A percentile compares a stretch with the other conserved stretches of the same genome.
phyloP scores from a whole-genome alignment of 176 grass and related monocot genomes.

The Phyllostachys edulis region DNA sequence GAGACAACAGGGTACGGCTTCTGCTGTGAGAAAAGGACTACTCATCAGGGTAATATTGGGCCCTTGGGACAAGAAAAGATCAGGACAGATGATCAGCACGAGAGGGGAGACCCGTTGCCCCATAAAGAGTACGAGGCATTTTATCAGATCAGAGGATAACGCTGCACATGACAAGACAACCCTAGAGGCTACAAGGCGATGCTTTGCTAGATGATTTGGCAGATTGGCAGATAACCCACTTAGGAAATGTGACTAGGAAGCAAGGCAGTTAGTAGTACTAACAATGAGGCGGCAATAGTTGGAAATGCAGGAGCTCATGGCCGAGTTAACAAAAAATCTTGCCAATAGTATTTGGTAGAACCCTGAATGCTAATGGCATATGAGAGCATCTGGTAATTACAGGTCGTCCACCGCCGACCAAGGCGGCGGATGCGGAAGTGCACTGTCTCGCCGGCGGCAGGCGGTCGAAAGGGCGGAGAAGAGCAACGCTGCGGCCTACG shows the following conservation, averaged over 20 bases:
- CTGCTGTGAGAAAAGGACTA: conserved; percentile 40
- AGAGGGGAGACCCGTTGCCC: neutral
- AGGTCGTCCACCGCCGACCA: too few relatives aligned
- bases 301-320: too few relatives aligned
- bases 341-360: too few relatives aligned
- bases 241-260: conserved; percentile 34
- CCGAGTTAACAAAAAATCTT: too few relatives aligned
- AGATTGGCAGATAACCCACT: conserved; percentile 31
- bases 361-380: too few relatives aligned
- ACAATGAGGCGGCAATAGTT: neutral
- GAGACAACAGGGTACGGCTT: conserved; percentile 37
- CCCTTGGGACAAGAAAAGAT: conserved; percentile 4
- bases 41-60: neutral
- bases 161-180: neutral
- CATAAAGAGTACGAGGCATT: neutral
- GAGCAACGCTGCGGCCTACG: too few relatives aligned
- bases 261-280: neutral
- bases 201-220: conserved; percentile 36
- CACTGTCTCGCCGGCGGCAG: too few relatives aligned
- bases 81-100: neutral
- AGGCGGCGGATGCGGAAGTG: too few relatives aligned
- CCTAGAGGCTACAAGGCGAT: neutral
- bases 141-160: neutral
- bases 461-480: too few relatives aligned
- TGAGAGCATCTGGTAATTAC: too few relatives aligned